Base-by-base conservation (phyloP, 2,329 filamentous ascomycete species). In the Clarireedia sp. region DNA sequence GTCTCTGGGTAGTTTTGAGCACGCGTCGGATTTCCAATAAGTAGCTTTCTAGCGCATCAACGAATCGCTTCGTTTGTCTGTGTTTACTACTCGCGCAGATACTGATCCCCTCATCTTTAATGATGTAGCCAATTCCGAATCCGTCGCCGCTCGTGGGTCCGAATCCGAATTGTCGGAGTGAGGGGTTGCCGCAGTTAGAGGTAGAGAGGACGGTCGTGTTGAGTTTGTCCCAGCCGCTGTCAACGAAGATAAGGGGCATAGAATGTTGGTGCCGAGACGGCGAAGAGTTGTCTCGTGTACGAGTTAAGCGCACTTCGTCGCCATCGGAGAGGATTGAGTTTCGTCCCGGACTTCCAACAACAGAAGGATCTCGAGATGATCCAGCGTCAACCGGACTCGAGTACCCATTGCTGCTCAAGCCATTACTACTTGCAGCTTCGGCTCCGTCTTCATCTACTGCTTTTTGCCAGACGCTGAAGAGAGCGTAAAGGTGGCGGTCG, bases 171-270 rank as follows among this genome's bases (percentile, higher is more conserved):
- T 97, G 92, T 2, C 94, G 85, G 17, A 99, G 82, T 0, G 87
- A 90, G 0, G 94, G 94, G 71, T 97, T 99, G 57, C 94, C 94
- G 71, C 94, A 99, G 76, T 99, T 99, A n/a, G 91, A 96, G 0
- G 94, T 97, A 6, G 89, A 95, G 40, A 99, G 76, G 61, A 97
- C 89, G 8, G 92, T 97, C 60, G 82, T 95, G 75, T 97, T 97
- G 62, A 96, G 81, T 69, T 88, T 91, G 71, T 97, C 92, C 90
- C 91, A 99, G 48, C 92, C 94, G 1, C 80, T 64, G 67, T 99
- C 94, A 48, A 86, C 84, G 70, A 97, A 99, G 55, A 99, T 79
- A 5, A 85, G 75, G 0, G 94, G 94, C 65, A 92, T 78, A 56
- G 75, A 67, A 67, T 77, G 67, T 64, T 76, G 55, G 37, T 75